Conservation (phyloP, 495 filamentous ascomycete species). For the Gamarada debralockiae region DNA sequence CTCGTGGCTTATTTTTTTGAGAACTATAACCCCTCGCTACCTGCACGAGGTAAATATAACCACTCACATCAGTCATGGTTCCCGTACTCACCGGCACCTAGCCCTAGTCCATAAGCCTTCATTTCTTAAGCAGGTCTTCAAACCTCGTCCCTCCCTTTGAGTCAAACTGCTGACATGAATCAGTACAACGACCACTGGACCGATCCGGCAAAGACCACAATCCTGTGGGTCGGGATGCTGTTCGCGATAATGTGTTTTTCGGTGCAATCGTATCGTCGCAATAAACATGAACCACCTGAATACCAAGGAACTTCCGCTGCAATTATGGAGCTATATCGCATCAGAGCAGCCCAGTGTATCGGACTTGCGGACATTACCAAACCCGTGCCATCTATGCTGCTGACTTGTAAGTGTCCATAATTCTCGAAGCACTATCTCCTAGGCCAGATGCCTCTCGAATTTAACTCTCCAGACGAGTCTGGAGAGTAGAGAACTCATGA, state of each 20-base stretch:
- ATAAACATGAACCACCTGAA: conserved; percentile 26
- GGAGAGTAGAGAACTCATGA: no score
- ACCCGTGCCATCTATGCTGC: conserved; percentile 38
- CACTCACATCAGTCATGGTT: neutral
- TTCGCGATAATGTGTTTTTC: conserved; percentile 40
- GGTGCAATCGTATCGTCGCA: conserved; percentile 31
- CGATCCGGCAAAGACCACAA: conserved; percentile 30
- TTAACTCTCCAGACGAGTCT: no score
- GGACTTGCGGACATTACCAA: conserved; percentile 40
- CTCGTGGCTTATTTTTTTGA: conserved; percentile 46
- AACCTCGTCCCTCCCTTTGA: neutral
- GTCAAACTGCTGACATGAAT: neutral
- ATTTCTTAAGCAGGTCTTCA: conserved; percentile 21
- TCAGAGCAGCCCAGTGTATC: conserved; percentile 35
- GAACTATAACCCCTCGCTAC: conserved; percentile 40
- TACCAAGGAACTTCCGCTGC: conserved; percentile 23
- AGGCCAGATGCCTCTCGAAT: no score
- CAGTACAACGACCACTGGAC: conserved; percentile 46
- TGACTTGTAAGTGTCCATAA: no score
- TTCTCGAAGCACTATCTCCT: no score
- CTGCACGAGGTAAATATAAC: conserved; percentile 22
- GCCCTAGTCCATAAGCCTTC: conserved; percentile 18
- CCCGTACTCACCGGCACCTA: neutral
- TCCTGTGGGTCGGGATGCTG: conserved; percentile 45
- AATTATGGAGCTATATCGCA: conserved; percentile 11